Percentiles rank a stretch among this genome's conserved stretches.
These are phyloP conservation scores for Coemansia sp. DNA, from an alignment of 192 early-diverging fungal genomes.

Conservation along the genomic window DNA sequence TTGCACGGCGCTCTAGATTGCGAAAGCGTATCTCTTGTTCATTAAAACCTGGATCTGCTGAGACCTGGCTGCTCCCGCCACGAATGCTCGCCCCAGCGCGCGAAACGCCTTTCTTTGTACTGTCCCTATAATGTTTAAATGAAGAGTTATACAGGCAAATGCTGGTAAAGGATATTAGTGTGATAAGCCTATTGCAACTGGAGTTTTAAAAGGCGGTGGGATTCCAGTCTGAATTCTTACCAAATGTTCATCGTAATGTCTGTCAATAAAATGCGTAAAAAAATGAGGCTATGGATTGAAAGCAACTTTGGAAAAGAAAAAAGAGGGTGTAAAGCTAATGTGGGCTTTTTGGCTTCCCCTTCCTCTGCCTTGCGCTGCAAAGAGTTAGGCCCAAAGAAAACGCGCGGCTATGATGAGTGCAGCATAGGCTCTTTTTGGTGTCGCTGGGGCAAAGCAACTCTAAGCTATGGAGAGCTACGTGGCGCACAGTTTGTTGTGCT, in stretches of 20 bases:
- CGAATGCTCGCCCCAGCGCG: conserved; percentile 32
- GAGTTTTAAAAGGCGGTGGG: background rate
- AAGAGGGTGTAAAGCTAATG: background rate
- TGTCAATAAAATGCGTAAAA: conserved; percentile 1
- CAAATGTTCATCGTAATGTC: background rate
- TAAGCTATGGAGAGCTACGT: background rate
- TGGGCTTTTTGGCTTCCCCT: background rate
- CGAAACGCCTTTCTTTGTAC: conserved; percentile 39
- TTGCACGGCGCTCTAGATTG: conserved; percentile 80
- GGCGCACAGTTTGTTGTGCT: background rate
- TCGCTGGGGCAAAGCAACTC: background rate
- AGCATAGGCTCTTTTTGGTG: background rate
- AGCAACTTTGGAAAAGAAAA: background rate
- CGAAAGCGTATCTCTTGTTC: conserved; percentile 77
- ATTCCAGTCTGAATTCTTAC: background rate
- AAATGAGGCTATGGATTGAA: background rate
- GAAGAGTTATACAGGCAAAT: background rate
- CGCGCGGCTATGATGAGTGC: background rate
- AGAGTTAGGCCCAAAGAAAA: background rate
- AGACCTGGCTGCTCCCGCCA: conserved; percentile 18
- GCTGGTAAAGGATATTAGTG: conserved; percentile 1
- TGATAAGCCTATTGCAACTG: background rate
- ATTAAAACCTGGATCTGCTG: conserved; percentile 71
- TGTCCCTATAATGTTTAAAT: conserved; percentile 35
- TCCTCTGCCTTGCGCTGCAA: background rate